These are phyloP conservation scores for Aaosphaeria arxii DNA, from an alignment of 2,329 filamentous ascomycete species.

Conservation along the genomic window DNA sequence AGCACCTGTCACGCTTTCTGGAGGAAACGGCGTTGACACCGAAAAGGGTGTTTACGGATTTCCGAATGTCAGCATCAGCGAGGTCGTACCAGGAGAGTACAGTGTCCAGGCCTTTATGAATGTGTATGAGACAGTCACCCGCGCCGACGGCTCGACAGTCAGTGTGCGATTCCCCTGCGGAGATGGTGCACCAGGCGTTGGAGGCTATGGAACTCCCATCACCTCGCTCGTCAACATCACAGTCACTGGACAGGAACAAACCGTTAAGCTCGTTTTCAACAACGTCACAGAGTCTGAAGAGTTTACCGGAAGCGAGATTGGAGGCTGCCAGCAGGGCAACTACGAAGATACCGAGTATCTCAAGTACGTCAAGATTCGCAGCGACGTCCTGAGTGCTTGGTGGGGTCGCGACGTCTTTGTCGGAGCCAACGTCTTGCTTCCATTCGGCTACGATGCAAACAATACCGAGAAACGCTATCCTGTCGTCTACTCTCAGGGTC, in stretches of 20 bases:
- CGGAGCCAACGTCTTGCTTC: slow-evolving; percentile 36
- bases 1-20: slow-evolving; percentile 20
- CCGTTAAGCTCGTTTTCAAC: slow-evolving; percentile 28
- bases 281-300: slow-evolving; percentile 18
- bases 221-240: slow-evolving; percentile 21
- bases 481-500: slow-evolving; percentile 34
- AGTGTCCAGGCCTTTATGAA: slow-evolving; percentile 36
- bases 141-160: slow-evolving; percentile 36
- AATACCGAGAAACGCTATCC: slow-evolving; percentile 31
- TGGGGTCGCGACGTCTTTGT: slow-evolving; percentile 37
- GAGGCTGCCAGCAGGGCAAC: slow-evolving; percentile 39
- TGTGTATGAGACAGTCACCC: slow-evolving; percentile 31
- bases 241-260: slow-evolving; percentile 26
- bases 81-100: slow-evolving; percentile 30
- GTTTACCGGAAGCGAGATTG: slow-evolving; percentile 34
- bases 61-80: slow-evolving; percentile 29
- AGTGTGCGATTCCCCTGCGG: slow-evolving; percentile 37
- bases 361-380: slow-evolving; percentile 39
- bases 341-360: slow-evolving; percentile 31
- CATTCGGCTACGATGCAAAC: slow-evolving; percentile 30
- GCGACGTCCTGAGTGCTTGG: slow-evolving; percentile 33
- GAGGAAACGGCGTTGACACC: slow-evolving; percentile 21
- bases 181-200: slow-evolving; percentile 28
- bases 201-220: slow-evolving; percentile 28
- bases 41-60: slow-evolving; percentile 31